Base-by-base conservation (phyloP, 495 filamentous ascomycete species). In the Pyrenopolyporus hunteri region DNA sequence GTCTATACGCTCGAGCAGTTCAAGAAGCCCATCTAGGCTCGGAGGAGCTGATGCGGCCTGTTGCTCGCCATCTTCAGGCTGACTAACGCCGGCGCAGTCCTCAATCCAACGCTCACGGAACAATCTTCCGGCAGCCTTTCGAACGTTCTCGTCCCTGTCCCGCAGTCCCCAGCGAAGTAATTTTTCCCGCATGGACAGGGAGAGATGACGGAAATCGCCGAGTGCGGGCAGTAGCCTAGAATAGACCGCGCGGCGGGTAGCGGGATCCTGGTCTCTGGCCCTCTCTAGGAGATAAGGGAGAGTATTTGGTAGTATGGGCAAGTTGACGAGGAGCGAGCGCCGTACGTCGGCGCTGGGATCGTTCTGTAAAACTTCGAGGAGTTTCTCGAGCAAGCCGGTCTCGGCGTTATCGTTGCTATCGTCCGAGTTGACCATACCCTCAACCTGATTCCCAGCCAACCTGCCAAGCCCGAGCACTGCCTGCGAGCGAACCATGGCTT, bases 81-180 rank as follows among this genome's bases (percentile, higher is more conserved):
- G 77, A 9, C 80, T 74, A 31, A 83, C 85, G 2, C 88, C 87
- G 3, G 89, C 92, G 68, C 91, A 94, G 70, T 97, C 91, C 67
- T 97, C 92, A 51, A 99, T 89, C 94, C 94, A 99, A 4, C 91
- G 85, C 71, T 96, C 93, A 56, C 88, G 88, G 76, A 98, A 99
- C 36, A 98, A 78, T 39, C 91, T 87, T 8, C 86, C 88, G 1
- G 94, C 91, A 1, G 95, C 93, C 72, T 96, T 93, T 23, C 92
- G 87, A 25, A 98, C 94, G 64, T 89, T 92, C 63, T 98, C 92
- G 64, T 99, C 95, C 64, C 94, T 85, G 70, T 99, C 94, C 25
- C 93, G 87, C 32, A 99, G 74, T 25, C 94, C 94, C 93, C 93
- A 99, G 8, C 95, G 85, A 35, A 99, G 85, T 16, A 99, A 81